Evolutionary conservation across 257 asterid genomes (phyloP).

Genomic region (Knoxia roxburghii): DNA sequence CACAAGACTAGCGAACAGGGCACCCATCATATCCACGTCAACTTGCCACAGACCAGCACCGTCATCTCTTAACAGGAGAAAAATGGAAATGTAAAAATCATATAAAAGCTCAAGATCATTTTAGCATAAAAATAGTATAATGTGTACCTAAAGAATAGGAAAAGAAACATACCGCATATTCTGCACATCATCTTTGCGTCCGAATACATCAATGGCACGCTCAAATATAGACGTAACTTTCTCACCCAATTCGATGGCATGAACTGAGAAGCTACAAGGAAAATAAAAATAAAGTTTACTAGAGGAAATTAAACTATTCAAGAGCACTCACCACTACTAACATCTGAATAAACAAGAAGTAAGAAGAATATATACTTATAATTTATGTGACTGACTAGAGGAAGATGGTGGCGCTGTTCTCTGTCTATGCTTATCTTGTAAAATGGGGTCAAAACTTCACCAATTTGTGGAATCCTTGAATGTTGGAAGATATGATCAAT

Average conservation of each 20-base stretch:
- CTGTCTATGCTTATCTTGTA: slow-evolving; percentile 73
- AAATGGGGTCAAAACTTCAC: slow-evolving; percentile 88
- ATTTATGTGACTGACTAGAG: slow-evolving; percentile 78
- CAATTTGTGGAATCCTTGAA: slow-evolving; percentile 84
- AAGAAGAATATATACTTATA: slow-evolving; percentile 54
- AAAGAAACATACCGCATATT: slow-evolving; percentile 43
- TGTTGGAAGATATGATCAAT: slow-evolving; percentile 96
- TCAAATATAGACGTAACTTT: slow-evolving; percentile 86
- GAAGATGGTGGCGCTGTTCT: slow-evolving; percentile 82
- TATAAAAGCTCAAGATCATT: slow-evolving; percentile 2
- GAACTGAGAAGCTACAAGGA: slow-evolving; percentile 79
- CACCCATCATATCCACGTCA: slow-evolving; percentile 87
- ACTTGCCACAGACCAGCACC: slow-evolving; percentile 79
- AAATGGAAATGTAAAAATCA: slow-evolving; percentile 22
- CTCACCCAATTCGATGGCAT: slow-evolving; percentile 95
- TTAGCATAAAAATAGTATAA: slow-evolving; percentile 3
- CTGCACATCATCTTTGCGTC: slow-evolving; percentile 68
- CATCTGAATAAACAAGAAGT: slow-evolving; percentile 5
- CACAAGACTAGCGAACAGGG: slow-evolving; percentile 74
- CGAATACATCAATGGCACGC: slow-evolving; percentile 78
- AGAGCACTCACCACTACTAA: neutral
- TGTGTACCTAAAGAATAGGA: slow-evolving; percentile 13
- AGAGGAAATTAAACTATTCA: slow-evolving; percentile 3
- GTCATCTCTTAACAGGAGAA: slow-evolving; percentile 50
- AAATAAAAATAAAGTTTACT: slow-evolving; percentile 23